Conservation (phyloP, 2,329 filamentous ascomycete species). For the Penicillium concentricum region DNA sequence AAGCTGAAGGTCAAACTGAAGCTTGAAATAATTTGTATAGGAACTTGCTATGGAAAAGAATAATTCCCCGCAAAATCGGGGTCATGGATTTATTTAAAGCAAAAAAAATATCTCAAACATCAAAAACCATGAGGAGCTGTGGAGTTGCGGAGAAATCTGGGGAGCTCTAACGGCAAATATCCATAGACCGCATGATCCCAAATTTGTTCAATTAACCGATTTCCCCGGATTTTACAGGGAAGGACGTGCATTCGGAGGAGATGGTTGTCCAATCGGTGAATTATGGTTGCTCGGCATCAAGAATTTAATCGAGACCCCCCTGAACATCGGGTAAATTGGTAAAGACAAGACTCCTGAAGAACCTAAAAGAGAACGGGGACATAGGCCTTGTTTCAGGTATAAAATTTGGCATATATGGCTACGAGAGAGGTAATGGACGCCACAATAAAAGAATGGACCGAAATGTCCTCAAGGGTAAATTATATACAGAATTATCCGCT, state of each 20-base stretch:
- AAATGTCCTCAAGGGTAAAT: not conserved
- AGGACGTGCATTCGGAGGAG: not conserved
- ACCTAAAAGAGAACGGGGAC: not conserved
- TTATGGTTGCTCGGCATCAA: not conserved
- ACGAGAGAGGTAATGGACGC: too few relatives aligned
- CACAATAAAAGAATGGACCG: not conserved
- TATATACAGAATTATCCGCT: not conserved
- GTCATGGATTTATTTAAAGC: constrained; percentile 3
- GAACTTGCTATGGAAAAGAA: not conserved
- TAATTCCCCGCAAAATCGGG: constrained; percentile 5
- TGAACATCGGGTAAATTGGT: not conserved
- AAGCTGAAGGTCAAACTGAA: not conserved
- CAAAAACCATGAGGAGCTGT: not conserved
- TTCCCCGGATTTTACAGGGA: constrained; percentile 5
- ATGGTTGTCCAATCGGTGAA: constrained; percentile 2
- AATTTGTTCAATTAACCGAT: constrained; percentile 4
- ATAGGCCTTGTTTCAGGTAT: not conserved
- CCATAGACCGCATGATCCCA: not conserved
- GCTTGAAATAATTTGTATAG: not conserved
- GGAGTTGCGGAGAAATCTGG: constrained; percentile 7
- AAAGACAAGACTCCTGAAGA: not conserved
- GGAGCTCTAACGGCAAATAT: constrained; percentile 2
- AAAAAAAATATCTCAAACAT: not conserved
- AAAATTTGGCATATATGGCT: not conserved
- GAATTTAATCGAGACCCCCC: not conserved